These are phyloP conservation scores for Stygiomarasmius scandens DNA, from an alignment of 1,284 basidiomycete species.

Conservation along the genomic window DNA sequence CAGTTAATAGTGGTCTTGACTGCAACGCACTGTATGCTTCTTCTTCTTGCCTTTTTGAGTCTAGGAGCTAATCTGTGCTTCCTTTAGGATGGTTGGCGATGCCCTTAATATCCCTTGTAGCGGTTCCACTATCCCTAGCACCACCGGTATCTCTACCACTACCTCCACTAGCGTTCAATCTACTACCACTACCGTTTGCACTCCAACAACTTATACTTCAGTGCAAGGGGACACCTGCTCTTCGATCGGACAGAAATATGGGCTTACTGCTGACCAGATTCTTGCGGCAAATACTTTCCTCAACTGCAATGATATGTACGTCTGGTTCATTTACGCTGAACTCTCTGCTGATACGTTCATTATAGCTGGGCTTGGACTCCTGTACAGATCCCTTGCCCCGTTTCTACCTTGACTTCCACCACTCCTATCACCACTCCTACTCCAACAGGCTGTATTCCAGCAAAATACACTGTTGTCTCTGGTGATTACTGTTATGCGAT, in stretches of 20 bases:
- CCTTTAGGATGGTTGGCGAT: not conserved
- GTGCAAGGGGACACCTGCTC: not conserved
- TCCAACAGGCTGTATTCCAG: too few relatives aligned
- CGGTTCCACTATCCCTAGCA: not conserved
- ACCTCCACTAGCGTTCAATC: not conserved
- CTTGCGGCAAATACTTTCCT: not conserved
- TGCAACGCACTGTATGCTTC: not conserved
- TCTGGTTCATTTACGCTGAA: not conserved
- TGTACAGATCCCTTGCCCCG: not conserved
- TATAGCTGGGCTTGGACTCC: not conserved
- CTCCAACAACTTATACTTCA: not conserved
- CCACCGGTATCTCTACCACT: not conserved
- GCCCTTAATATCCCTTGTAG: not conserved
- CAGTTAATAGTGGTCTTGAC: slow-evolving; percentile 1
- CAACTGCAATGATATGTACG: not conserved
- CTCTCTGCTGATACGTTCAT: not conserved
- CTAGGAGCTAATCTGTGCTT: not conserved
- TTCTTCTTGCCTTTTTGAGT: not conserved
- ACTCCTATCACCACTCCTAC: not conserved
- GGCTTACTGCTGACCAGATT: not conserved
- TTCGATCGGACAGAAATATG: not conserved
- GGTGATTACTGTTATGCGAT: not conserved
- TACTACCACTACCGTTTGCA: not conserved
- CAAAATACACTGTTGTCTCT: not conserved
- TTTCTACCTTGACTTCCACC: not conserved